Evolutionary conservation across 2,329 filamentous ascomycete genomes (phyloP).

Genomic region (Dryadomyces sulphureus): DNA sequence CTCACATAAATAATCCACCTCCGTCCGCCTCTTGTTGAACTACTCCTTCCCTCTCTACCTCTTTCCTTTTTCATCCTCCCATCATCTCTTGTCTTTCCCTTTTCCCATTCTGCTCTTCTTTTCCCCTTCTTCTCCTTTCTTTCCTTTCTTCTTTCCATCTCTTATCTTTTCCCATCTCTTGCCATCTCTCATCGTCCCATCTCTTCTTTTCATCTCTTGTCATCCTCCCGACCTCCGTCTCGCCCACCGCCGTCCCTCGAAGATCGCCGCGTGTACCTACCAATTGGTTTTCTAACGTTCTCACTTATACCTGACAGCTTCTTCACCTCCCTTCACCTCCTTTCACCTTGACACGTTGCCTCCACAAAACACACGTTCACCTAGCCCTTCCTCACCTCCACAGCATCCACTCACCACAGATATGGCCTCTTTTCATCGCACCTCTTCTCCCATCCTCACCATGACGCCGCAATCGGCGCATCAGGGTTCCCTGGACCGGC

Average conservation of each 20-base stretch:
- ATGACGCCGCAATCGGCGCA: slow-evolving; percentile 28
- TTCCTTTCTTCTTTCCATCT: not conserved
- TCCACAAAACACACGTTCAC: not conserved
- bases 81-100: not conserved
- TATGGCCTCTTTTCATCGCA: slow-evolving; percentile 30
- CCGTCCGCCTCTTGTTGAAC: too few relatives aligned
- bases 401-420: not conserved
- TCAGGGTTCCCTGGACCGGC: slow-evolving; percentile 24
- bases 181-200: not conserved
- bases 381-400: not conserved
- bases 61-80: not conserved
- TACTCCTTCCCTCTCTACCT: slow-evolving; percentile 1
- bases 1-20: slow-evolving; percentile 3
- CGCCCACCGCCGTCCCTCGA: too few relatives aligned
- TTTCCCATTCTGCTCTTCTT: not conserved
- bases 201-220: not conserved
- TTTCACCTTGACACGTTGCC: not conserved
- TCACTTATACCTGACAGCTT: not conserved
- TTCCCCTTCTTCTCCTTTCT: not conserved
- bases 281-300: not conserved
- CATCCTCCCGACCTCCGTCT: too few relatives aligned
- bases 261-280: too few relatives aligned
- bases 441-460: slow-evolving; percentile 31
- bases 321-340: not conserved
- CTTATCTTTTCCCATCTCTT: not conserved